Conservation (phyloP, 2,329 filamentous ascomycete species). For the Xylariaceae sp. region DNA sequence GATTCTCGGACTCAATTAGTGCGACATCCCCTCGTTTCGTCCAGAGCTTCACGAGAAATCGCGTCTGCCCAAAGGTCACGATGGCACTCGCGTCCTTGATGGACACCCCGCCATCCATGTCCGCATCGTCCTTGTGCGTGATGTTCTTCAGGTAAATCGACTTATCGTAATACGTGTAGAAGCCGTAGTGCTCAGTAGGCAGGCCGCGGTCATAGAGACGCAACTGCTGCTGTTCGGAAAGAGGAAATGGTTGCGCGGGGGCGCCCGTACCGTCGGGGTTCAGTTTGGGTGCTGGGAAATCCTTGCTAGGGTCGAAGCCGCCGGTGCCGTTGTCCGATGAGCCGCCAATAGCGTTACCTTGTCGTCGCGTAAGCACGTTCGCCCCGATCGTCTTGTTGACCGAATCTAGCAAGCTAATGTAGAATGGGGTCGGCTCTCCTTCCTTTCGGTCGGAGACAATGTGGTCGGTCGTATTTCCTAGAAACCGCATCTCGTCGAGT, state of each 20-base stretch:
- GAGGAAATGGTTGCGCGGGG: constrained; percentile 65
- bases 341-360: constrained; percentile 28
- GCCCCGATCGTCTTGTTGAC: constrained; percentile 28
- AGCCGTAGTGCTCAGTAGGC: constrained; percentile 81
- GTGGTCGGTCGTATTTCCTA: constrained; percentile 80
- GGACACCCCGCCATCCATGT: constrained; percentile 50
- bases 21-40: constrained; percentile 45
- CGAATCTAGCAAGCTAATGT: constrained; percentile 53
- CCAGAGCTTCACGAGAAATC: constrained; percentile 62
- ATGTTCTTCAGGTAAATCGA: constrained; percentile 65
- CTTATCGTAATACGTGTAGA: constrained; percentile 88
- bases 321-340: constrained; percentile 21
- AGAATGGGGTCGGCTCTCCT: constrained; percentile 85
- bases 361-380: constrained; percentile 29
- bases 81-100: constrained; percentile 50
- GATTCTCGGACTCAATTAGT: constrained; percentile 32
- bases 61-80: constrained; percentile 55
- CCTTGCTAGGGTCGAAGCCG: constrained; percentile 42
- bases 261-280: constrained; percentile 67
- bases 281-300: constrained; percentile 59
- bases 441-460: constrained; percentile 62
- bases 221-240: constrained; percentile 69
- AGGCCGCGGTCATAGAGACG: constrained; percentile 79
- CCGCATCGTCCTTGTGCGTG: constrained; percentile 35
- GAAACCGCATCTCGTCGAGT: constrained; percentile 69